Evolutionary conservation across 2,329 filamentous ascomycete species (phyloP).

Genomic region (Endothia cerciana): DNA sequence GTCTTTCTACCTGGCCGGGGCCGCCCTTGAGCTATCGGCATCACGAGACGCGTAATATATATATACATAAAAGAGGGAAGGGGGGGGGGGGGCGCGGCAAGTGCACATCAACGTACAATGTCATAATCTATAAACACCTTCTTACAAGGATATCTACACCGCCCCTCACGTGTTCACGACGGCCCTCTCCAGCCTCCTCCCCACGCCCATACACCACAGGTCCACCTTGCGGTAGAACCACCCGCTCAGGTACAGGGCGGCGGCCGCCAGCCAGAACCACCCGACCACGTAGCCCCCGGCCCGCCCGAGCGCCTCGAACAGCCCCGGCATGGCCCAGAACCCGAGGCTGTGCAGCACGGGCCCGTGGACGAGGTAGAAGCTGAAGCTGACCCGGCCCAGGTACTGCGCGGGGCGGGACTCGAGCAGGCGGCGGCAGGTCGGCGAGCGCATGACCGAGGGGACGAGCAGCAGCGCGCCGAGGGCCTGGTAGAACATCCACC

Average conservation of each 20-base stretch:
- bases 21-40: too few relatives aligned
- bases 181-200: constrained; percentile 41
- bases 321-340: constrained; percentile 43
- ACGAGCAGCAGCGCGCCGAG: constrained; percentile 44
- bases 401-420: constrained; percentile 42
- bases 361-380: constrained; percentile 46
- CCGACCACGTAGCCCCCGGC: constrained; percentile 38
- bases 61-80: too few relatives aligned
- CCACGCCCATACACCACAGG: constrained; percentile 42
- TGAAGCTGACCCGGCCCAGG: constrained; percentile 46
- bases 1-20: too few relatives aligned
- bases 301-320: constrained; percentile 43
- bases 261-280: constrained; percentile 37
- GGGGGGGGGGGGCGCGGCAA: too few relatives aligned
- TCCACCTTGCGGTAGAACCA: constrained; percentile 43
- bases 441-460: constrained; percentile 41
- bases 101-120: not conserved
- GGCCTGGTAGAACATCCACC: constrained; percentile 46
- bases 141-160: not conserved
- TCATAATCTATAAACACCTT: not conserved
- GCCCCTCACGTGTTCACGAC: constrained; percentile 31
- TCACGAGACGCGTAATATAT: too few relatives aligned
- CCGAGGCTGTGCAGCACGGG: constrained; percentile 36
- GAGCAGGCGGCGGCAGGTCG: constrained; percentile 35
- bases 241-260: constrained; percentile 42